Evolutionary conservation across 257 asterid species (phyloP), one percentile per base, ranked within the genome.

Genomic region (Forsythia suspensa): DNA sequence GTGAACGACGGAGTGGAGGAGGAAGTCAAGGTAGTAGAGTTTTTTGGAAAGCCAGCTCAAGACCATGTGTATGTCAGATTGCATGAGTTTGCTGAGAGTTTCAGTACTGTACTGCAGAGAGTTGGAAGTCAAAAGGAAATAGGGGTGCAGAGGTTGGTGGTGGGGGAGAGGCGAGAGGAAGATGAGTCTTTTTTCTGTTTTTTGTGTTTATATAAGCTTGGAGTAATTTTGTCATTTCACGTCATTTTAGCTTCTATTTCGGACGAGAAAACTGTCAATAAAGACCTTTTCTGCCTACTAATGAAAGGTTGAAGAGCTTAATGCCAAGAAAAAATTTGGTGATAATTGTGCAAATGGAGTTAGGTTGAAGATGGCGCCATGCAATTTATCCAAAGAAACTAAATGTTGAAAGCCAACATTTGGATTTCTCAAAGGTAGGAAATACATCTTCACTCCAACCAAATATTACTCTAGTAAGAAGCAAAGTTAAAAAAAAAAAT

Each of bases 341-440:
- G 59, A 15, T 51, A 15, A 4, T 13, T 2, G 5, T 52, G 61
- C 61, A 52, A 52, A 16, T 10, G 51, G 51, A 44, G 4, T 11
- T 10, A 44, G 3, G 51, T 44, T 44, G 51, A 44, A 44, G 51
- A 44, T 11, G 3, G 51, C 51, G 1, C 16, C 15, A 44, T 44
- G 51, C 13, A 36, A n/a, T 65, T 61, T 66, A 84, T 42, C 78
- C 69, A 77, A 77, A 24, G 46, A 74, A 59, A 69, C 61, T 73
- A 51, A 72, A 70, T 71, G 37, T 75, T 40, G 29, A 63, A 43
- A n/a, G 37, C 21, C 20, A 55, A 70, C 77, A 39, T 43, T 52
- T 11, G 18, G 18, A 29, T 46, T 12, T 46, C n/a, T 46, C 55
- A 46, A 46, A 46, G 55, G 5, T 12, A 46, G 18, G 18, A 46